Percentiles rank a stretch among this genome's conserved stretches.
Conservation (phyloP, 2,329 filamentous ascomycete species). For the Epichloe aotearoae region DNA sequence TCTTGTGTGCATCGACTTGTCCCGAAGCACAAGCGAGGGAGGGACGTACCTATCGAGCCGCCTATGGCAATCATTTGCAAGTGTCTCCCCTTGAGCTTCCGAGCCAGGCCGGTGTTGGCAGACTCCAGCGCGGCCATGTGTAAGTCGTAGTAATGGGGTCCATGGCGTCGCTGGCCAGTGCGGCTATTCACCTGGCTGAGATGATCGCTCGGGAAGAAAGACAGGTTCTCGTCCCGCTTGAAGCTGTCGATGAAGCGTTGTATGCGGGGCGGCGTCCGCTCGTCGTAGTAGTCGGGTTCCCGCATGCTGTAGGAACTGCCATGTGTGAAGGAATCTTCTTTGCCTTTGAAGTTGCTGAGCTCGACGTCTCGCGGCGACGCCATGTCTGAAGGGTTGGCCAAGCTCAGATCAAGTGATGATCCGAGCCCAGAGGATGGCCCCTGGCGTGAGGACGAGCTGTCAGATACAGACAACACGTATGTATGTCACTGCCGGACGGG, state of each 20-base stretch:
- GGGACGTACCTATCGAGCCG: constrained; percentile 62
- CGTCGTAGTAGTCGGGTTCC: constrained; percentile 34
- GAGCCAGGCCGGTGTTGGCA: constrained; percentile 59
- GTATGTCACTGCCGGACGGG: too few species aligned
- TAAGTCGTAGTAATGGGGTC: constrained; percentile 40
- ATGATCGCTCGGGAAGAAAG: constrained; percentile 32
- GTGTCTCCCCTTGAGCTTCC: constrained; percentile 71
- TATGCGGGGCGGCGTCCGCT: constrained; percentile 21
- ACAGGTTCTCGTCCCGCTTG: constrained; percentile 42
- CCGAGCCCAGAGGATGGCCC: neutral
- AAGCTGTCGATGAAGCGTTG: constrained; percentile 46
- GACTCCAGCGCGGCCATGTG: constrained; percentile 55
- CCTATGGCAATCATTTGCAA: constrained; percentile 97
- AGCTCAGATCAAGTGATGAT: neutral
- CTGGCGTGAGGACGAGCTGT: too few species aligned
- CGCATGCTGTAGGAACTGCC: constrained; percentile 39
- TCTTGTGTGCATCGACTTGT: neutral
- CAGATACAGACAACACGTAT: too few species aligned
- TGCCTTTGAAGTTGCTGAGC: constrained; percentile 44
- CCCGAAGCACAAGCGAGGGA: too few species aligned
- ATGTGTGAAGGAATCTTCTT: constrained; percentile 40
- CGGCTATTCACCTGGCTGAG: constrained; percentile 21
- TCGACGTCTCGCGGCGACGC: constrained; percentile 32
- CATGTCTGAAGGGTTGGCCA: constrained; percentile 11
- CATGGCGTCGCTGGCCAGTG: constrained; percentile 10